These are phyloP conservation scores for Rhodomyrtus tomentosa DNA, from an alignment of 345 rosid genomes.

Conservation along the genomic window DNA sequence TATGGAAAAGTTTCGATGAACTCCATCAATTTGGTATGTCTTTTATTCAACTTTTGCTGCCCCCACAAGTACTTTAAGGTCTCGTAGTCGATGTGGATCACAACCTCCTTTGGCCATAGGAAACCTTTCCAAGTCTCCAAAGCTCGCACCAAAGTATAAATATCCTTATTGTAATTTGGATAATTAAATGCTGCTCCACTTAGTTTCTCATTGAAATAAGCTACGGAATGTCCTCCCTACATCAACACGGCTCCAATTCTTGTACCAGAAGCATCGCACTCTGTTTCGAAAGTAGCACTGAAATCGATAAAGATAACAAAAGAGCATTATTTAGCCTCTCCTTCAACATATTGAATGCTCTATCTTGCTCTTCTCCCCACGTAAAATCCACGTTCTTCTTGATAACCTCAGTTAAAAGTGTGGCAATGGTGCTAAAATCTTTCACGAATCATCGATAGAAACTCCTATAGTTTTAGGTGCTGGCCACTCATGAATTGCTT, in stretches of 20 bases:
- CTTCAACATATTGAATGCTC: not conserved
- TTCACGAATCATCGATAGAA: not conserved
- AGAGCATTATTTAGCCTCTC: not conserved
- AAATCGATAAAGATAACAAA: not conserved
- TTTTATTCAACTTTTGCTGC: not conserved
- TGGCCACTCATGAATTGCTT: not conserved
- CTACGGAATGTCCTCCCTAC: not conserved
- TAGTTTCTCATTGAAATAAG: not conserved
- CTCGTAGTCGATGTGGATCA: not conserved
- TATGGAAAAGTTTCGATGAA: not conserved
- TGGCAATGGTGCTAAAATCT: not conserved
- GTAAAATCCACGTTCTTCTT: not conserved
- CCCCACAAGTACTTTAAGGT: not conserved
- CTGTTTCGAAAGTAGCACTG: not conserved
- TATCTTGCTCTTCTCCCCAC: not conserved
- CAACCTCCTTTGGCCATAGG: not conserved
- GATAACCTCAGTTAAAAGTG: not conserved
- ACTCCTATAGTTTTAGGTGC: not conserved
- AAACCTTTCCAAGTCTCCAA: too few relatives aligned
- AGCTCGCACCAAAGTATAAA: not conserved
- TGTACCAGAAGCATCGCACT: not conserved
- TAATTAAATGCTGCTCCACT: too few relatives aligned
- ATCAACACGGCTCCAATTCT: not conserved
- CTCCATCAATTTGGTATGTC: not conserved
- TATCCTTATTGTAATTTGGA: too few relatives aligned